A percentile compares a stretch with the other conserved stretches of the same genome.
Evolutionary conservation across 495 filamentous ascomycete species (phyloP).

Genomic region (Cladorrhinum samala): DNA sequence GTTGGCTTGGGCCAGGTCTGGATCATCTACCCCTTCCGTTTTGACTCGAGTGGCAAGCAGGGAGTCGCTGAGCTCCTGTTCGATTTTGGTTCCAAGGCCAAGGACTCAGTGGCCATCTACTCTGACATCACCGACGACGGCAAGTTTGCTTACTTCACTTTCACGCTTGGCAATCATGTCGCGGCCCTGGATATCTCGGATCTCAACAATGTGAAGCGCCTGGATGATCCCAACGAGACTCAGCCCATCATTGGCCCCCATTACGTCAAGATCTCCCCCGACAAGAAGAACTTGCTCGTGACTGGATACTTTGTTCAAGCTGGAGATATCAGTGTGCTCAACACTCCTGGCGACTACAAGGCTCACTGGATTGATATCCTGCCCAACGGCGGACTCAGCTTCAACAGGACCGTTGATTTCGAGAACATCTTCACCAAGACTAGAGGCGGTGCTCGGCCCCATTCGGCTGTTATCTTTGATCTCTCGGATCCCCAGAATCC

Average conservation of each 20-base stretch:
- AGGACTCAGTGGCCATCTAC: slow-evolving; percentile 55
- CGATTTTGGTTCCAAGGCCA: slow-evolving; percentile 52
- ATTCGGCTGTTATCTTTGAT: slow-evolving; percentile 55
- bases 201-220: slow-evolving; percentile 51
- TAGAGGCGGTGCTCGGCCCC: slow-evolving; percentile 54
- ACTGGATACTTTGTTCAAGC: slow-evolving; percentile 64
- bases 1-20: slow-evolving; percentile 57
- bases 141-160: slow-evolving; percentile 52
- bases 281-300: slow-evolving; percentile 57
- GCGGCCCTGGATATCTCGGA: slow-evolving; percentile 59
- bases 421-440: slow-evolving; percentile 40
- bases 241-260: slow-evolving; percentile 58
- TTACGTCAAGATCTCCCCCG: slow-evolving; percentile 59
- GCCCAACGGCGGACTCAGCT: slow-evolving; percentile 47
- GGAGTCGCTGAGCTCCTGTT: slow-evolving; percentile 53
- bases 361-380: slow-evolving; percentile 56
- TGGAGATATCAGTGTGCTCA: slow-evolving; percentile 53
- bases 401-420: slow-evolving; percentile 56
- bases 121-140: slow-evolving; percentile 56
- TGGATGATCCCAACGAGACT: slow-evolving; percentile 52
- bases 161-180: slow-evolving; percentile 58
- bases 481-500: slow-evolving; percentile 45
- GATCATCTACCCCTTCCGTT: slow-evolving; percentile 59
- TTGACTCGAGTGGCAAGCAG: slow-evolving; percentile 45
- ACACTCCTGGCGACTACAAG: slow-evolving; percentile 58